Evolutionary conservation across 148 eudicot genomes (phyloP).

Genomic region (Cornus suecica): DNA sequence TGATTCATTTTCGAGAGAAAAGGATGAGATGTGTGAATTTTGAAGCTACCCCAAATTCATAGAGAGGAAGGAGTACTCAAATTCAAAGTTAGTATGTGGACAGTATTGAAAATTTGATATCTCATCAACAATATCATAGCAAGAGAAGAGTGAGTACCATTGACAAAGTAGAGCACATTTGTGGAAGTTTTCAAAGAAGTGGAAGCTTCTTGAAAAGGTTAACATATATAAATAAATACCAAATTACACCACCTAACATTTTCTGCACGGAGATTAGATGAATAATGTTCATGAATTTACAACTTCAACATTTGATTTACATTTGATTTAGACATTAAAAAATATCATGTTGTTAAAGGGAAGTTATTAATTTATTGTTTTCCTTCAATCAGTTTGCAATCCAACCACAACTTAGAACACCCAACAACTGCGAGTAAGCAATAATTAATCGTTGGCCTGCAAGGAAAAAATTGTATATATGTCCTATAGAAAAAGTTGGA

Average conservation of each 20-base stretch:
- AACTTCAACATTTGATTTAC: too few relatives aligned
- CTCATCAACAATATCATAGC: background rate
- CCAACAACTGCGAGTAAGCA: too few relatives aligned
- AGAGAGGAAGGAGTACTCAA: background rate
- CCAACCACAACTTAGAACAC: too few relatives aligned
- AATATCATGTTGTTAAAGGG: too few relatives aligned
- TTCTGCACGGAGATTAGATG: background rate
- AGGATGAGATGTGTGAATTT: background rate
- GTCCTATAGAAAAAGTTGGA: too few relatives aligned
- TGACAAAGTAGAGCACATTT: too few relatives aligned
- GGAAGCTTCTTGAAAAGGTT: slow-evolving; percentile 7
- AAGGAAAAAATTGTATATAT: too few relatives aligned
- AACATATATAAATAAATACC: background rate
- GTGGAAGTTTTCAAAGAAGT: slow-evolving; percentile 6
- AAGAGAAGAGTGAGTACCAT: too few relatives aligned
- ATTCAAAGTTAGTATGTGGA: background rate
- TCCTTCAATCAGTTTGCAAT: too few relatives aligned
- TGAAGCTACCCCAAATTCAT: background rate
- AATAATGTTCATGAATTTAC: background rate
- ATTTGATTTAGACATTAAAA: too few relatives aligned
- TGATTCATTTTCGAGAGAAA: slow-evolving; percentile 14
- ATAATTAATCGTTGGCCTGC: too few relatives aligned
- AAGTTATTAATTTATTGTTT: too few relatives aligned
- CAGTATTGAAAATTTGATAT: background rate
- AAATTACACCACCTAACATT: background rate